A percentile compares a stretch with the other conserved stretches of the same genome.
phyloP scores from a whole-genome alignment of 345 rosid species.

The sweet orange (Citrus sinensis) region DNA sequence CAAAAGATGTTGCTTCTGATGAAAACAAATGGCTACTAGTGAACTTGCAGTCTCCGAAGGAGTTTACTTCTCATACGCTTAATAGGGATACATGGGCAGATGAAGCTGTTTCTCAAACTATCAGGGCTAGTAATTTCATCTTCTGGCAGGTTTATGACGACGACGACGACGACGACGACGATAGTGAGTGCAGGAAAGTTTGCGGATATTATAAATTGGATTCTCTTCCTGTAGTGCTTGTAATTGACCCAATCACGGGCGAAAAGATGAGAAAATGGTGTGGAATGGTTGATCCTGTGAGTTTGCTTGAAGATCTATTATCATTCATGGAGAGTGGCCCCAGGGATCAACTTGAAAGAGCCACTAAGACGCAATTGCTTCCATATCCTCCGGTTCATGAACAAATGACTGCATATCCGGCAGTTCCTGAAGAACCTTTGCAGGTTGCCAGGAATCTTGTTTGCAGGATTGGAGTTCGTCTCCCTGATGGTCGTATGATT shows the following conservation, averaged over 20 bases:
- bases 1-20: no score
- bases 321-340: conserved; percentile 96
- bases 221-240: no score
- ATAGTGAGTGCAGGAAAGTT: no score
- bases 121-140: no score
- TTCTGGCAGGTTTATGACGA: no score
- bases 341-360: conserved; percentile 56
- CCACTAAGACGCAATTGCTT: conserved; percentile 9
- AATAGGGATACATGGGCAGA: no score
- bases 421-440: conserved; percentile 80
- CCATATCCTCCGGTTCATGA: conserved; percentile 15
- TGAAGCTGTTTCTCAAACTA: no score
- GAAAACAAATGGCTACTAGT: no score
- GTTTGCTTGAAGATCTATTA: conserved; percentile 81
- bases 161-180: no score
- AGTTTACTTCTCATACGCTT: no score
- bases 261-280: conserved; percentile 83
- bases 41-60: no score
- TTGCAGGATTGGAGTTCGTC: conserved; percentile 91
- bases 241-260: conserved; percentile 47
- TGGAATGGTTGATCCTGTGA: conserved; percentile 88
- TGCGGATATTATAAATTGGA: no score
- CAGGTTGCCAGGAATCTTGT: conserved; percentile 55
- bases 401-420: conserved; percentile 54
- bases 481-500: conserved; percentile 89